Conservation (phyloP, 2,329 filamentous ascomycete species). For the Apiospora saccharicola region DNA sequence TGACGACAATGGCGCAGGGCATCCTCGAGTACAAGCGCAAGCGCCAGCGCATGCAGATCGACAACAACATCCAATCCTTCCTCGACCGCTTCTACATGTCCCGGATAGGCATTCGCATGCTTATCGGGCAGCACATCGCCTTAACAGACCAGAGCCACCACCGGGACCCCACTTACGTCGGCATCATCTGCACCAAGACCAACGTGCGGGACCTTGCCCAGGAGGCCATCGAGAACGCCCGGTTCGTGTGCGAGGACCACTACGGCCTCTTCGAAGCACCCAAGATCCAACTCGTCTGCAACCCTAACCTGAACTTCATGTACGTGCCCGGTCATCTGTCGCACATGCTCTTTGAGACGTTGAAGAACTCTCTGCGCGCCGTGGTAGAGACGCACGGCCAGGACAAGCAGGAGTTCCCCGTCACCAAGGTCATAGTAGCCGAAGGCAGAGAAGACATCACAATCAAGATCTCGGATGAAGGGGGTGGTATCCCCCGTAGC, state of each 20-base stretch:
- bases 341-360: conserved; percentile 98
- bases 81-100: conserved; percentile 99
- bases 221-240: conserved; percentile 97
- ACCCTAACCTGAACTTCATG: conserved; percentile 96
- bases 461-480: conserved; percentile 97
- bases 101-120: conserved; percentile 97
- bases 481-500: conserved; percentile 91
- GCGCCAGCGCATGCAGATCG: conserved; percentile 96
- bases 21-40: conserved; percentile 98
- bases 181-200: conserved; percentile 98
- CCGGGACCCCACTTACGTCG: conserved; percentile 91
- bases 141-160: conserved; percentile 92
- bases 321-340: conserved; percentile 98
- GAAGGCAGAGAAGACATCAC: conserved; percentile 99
- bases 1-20: conserved; percentile 97
- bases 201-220: conserved; percentile 94
- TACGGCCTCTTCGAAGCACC: conserved; percentile 97
- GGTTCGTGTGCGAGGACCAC: conserved; percentile 99
- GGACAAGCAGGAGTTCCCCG: conserved; percentile 94
- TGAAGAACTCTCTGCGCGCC: conserved; percentile 97
- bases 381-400: conserved; percentile 95
- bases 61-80: conserved; percentile 96
- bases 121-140: conserved; percentile 98
- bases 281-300: conserved; percentile 95
- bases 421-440: conserved; percentile 96